Evolutionary conservation across 148 eudicot genomes (phyloP), one percentile per base, ranked within the genome.

Genomic region (Dysphania ambrosioides): DNA sequence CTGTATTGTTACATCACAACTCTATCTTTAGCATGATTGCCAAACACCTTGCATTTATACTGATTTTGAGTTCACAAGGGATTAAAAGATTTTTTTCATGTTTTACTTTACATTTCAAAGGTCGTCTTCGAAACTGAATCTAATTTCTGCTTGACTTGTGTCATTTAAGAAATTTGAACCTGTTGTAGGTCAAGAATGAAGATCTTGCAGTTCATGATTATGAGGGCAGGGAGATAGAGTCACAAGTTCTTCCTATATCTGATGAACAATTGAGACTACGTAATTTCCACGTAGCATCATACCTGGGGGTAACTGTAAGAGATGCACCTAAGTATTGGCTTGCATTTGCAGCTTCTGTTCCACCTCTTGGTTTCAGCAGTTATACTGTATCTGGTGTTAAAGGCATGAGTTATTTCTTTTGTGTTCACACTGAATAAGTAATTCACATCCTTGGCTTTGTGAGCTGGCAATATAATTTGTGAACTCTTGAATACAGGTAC

Each of bases 341-440:
- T 70, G 89, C 82, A 65, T 90, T 90, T 74, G 70, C 82, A 61
- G 96, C 86, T 59, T 87, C 88, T 77, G 86, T 87, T 72, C 96
- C 92, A 65, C 90, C 96, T 63, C 86, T 90, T 81, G 96, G 96
- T 77, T 90, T 88, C 82, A 87, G 85, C 83, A 90, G 92, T 75
- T 90, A 87, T 59, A 59, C 78, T 42, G 70, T 90, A 64, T 80
- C 92, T 66, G 83, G 68, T 16, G 86, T 78, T 27, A 82, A 82
- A 84, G 83, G 85, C 80, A 88, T 80, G 90, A 42, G 1, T 66
- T 40, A 29, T 75, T 70, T 80, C 44, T 62, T 66, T 27, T n/a
- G 31, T 36, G 41, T 51, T 72, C 68, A n/a, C 35, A 30, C 31
- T 60, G 40, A 34, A 66, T 41, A 66, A 71, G 13, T 36, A 9